A percentile compares a stretch with the other conserved stretches of the same genome.
Evolutionary conservation across 2,329 filamentous ascomycete genomes (phyloP).

Genomic region (Cordyceps cateniannulata): DNA sequence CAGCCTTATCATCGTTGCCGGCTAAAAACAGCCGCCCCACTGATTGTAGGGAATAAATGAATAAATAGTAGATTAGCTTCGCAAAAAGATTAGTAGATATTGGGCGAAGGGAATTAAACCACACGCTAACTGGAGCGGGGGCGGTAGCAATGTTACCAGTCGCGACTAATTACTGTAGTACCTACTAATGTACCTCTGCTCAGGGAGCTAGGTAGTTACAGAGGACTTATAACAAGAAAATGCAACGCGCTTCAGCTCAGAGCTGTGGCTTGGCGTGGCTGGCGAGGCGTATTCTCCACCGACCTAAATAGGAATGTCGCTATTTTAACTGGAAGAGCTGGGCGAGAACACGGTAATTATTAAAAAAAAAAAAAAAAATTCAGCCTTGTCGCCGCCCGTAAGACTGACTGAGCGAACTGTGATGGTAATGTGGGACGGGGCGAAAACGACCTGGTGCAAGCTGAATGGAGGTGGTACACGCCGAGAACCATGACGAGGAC

Average conservation of each 20-base stretch:
- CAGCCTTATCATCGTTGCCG: background rate
- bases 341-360: background rate
- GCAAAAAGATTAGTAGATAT: background rate
- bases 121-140: no score
- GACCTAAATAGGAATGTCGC: conserved; percentile 1
- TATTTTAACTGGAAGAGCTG: background rate
- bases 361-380: background rate
- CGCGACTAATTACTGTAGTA: no score
- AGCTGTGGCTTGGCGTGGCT: background rate
- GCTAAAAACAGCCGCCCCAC: background rate
- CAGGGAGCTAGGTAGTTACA: no score
- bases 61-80: no score
- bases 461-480: background rate
- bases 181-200: no score
- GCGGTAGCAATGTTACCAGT: no score
- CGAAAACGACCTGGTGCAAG: background rate
- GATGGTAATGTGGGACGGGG: no score
- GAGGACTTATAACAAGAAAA: no score
- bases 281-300: background rate
- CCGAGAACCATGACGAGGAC: no score
- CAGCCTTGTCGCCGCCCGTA: background rate
- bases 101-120: no score
- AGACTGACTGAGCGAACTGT: background rate
- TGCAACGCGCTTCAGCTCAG: background rate
- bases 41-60: no score